Conservation (phyloP, 2,329 filamentous ascomycete species). For the Epichloe scottii region DNA sequence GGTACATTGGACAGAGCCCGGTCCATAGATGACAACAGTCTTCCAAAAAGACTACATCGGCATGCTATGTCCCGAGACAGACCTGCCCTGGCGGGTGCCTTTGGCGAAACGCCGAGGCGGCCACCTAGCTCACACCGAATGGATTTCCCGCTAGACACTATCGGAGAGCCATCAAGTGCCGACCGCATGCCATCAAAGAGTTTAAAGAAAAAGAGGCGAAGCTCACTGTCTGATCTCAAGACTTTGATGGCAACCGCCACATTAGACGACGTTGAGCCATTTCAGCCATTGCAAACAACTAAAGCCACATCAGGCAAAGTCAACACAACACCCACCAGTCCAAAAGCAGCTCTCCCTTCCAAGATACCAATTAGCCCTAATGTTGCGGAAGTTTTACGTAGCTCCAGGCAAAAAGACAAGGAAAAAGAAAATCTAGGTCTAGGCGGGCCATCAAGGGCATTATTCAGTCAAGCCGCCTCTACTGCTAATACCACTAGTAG, state of each 20-base stretch:
- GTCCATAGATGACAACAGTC: conserved; percentile 60
- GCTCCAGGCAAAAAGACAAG: conserved; percentile 33
- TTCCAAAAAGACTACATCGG: conserved; percentile 22
- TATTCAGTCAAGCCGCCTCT: neutral
- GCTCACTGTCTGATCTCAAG: conserved; percentile 79
- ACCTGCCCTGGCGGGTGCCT: conserved; percentile 48
- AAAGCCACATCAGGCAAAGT: conserved; percentile 43
- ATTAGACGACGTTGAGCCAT: conserved; percentile 24
- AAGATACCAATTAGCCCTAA: conserved; percentile 40
- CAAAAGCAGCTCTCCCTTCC: conserved; percentile 31
- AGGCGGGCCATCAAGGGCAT: conserved; percentile 6
- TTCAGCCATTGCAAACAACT: conserved; percentile 39
- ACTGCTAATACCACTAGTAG: neutral
- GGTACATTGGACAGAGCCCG: conserved; percentile 56
- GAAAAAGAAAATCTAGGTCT: conserved; percentile 22
- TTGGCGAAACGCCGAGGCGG: conserved; percentile 42
- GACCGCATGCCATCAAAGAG: conserved; percentile 21
- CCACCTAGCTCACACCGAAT: conserved; percentile 45
- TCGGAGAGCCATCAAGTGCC: conserved; percentile 42
- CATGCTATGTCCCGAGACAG: conserved; percentile 46
- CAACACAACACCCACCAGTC: conserved; percentile 31
- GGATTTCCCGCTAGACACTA: conserved; percentile 44
- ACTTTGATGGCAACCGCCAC: conserved; percentile 51
- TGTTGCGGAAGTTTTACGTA: conserved; percentile 24
- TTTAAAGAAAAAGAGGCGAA: conserved; percentile 70